Base-by-base conservation (phyloP, 2,329 filamentous ascomycete genomes). In the Diplodia scrobiculata region DNA sequence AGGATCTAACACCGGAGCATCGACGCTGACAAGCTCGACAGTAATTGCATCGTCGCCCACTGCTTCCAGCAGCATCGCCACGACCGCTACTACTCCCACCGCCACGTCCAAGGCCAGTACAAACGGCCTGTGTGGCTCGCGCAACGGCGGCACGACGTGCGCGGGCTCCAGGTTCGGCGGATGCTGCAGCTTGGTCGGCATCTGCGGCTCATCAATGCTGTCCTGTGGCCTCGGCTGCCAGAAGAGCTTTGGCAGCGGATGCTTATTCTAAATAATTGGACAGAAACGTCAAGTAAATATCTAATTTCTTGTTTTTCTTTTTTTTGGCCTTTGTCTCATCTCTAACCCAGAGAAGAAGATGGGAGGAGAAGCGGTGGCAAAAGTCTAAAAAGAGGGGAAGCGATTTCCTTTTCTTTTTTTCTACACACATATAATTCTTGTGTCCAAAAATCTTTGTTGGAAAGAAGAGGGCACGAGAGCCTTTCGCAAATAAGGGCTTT, bases 201-300 rank as follows among this genome's bases (percentile, higher is more conserved):
- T 58, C 19, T 76, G 74, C 68, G 69, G 69, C 14, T 69, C 48
- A 64, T 70, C 70, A 50, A 51, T 71, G 0, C 68, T 71, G 65
- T 71, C 77, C 68, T 77, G 75, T 66, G 71, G 71, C 21, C 66
- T 71, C 1, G 73, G 73, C n/a, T 79, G 76, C 69, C 74, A 78
- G 67, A 64, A 71, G 27, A 14, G 55, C 19, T 76, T 74, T 64
- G 74, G 76, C 4, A 73, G 69, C 45, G 74, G 73, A 64, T 71
- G 68, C 70, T 73, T 48, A 5, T 47, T 55, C 3, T 67, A 17
- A 50, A 50, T 21, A 32, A 32, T 32, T 1, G 29, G 13, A 45
- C 25, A 25, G 25, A 45, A 29, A 29, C 17, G 25, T n/a, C 19
- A 17, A 51, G 25, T 27, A 51, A 27, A 58, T 41, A 11, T 41